Percentiles rank a stretch among this genome's conserved stretches.
These are phyloP conservation scores for Scleroderma citrinum DNA, from an alignment of 768 basidiomycete genomes.

Conservation along the genomic window DNA sequence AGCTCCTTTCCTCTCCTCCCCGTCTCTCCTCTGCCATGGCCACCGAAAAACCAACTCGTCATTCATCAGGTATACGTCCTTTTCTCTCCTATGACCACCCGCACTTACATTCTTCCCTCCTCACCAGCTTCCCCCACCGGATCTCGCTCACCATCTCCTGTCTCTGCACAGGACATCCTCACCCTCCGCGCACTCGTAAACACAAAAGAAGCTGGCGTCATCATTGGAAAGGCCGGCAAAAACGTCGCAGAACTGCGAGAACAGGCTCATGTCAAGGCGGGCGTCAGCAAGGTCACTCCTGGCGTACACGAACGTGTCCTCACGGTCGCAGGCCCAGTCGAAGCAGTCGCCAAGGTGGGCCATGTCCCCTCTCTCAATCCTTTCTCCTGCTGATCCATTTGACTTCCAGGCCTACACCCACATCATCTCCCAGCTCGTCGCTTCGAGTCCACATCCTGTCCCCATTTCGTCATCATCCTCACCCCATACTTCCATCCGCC, in stretches of 20 bases:
- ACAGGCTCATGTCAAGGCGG: constrained; percentile 94
- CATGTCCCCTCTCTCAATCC: constrained; percentile 14
- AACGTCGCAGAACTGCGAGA: constrained; percentile 97
- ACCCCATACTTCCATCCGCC: constrained; percentile 83
- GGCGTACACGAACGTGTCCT: constrained; percentile 98
- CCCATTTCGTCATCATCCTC: constrained; percentile 33
- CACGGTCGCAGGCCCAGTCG: constrained; percentile 87
- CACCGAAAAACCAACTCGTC: constrained; percentile 51
- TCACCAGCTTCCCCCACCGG: constrained; percentile 48
- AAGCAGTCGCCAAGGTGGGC: constrained; percentile 82
- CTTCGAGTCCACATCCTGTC: neutral
- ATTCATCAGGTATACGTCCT: constrained; percentile 45
- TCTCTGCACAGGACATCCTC: constrained; percentile 60
- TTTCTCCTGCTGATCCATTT: constrained; percentile 7
- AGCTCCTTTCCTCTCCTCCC: constrained; percentile 6
- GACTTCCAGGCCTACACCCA: constrained; percentile 79
- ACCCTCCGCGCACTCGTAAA: constrained; percentile 93
- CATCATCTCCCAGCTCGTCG: constrained; percentile 85
- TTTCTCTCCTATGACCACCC: too few species aligned
- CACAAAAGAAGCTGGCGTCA: constrained; percentile 95
- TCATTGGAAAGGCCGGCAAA: constrained; percentile 95
- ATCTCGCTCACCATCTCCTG: constrained; percentile 72
- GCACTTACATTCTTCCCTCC: constrained; percentile 1
- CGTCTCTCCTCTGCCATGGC: constrained; percentile 40
- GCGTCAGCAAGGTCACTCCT: constrained; percentile 96